These are phyloP conservation scores for Glarea lozoyensis DNA, from an alignment of 495 filamentous ascomycete species.

Conservation along the genomic window DNA sequence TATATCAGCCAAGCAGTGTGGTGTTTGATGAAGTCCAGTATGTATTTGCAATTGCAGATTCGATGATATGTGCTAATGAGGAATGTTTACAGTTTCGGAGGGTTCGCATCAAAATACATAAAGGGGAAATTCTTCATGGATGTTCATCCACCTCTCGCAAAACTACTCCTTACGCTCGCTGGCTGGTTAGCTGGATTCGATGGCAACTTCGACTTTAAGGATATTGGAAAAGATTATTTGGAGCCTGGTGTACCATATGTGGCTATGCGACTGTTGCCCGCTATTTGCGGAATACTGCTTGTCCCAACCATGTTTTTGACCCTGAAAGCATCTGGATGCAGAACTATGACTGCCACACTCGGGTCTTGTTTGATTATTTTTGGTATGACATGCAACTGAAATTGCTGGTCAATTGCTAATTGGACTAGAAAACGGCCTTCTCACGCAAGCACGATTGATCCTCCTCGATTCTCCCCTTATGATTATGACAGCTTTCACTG, in stretches of 20 bases:
- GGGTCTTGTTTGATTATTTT: slow-evolving; percentile 85
- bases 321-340: slow-evolving; percentile 82
- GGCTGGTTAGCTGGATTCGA: slow-evolving; percentile 94
- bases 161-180: slow-evolving; percentile 88
- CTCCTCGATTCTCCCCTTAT: slow-evolving; percentile 92
- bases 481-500: slow-evolving; percentile 88
- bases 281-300: slow-evolving; percentile 75
- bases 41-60: slow-evolving; percentile 23
- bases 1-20: slow-evolving; percentile 92
- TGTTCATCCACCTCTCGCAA: slow-evolving; percentile 95
- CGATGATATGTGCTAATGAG: slow-evolving; percentile 4
- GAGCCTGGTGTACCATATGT: slow-evolving; percentile 95
- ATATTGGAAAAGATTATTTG: slow-evolving; percentile 97
- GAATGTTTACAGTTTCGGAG: slow-evolving; percentile 66
- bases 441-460: slow-evolving; percentile 91
- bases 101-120: slow-evolving; percentile 97
- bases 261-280: slow-evolving; percentile 90
- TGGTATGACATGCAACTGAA: slow-evolving; percentile 44
- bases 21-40: slow-evolving; percentile 99
- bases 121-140: slow-evolving; percentile 99
- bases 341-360: slow-evolving; percentile 69
- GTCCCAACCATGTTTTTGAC: slow-evolving; percentile 92
- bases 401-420: slow-evolving; percentile 2
- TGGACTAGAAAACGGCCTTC: slow-evolving; percentile 75
- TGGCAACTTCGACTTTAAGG: slow-evolving; percentile 96